phyloP scores from a whole-genome alignment of 1,284 basidiomycete species.

The Meira nashicola region DNA sequence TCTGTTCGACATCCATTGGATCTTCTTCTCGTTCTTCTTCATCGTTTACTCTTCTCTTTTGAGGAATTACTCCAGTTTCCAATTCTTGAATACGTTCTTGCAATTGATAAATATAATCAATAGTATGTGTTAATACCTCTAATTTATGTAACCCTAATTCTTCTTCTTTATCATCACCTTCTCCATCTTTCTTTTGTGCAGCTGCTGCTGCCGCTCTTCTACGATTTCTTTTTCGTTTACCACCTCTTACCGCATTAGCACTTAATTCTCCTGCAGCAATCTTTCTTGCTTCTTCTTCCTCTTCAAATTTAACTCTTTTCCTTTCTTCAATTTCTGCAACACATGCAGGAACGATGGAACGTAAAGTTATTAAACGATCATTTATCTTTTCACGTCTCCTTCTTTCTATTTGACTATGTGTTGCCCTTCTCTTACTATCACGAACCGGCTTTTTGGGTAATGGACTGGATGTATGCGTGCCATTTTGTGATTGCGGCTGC shows the following conservation, averaged over 20 bases:
- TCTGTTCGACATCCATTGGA: constrained; percentile 4
- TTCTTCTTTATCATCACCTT: constrained; percentile 30
- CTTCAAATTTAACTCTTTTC: constrained; percentile 27
- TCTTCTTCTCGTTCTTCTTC: constrained; percentile 18
- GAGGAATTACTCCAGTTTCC: constrained; percentile 27
- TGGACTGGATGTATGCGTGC: neutral
- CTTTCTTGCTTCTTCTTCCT: constrained; percentile 26
- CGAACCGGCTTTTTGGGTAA: constrained; percentile 21
- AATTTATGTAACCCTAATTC: constrained; percentile 44
- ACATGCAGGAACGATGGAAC: constrained; percentile 22
- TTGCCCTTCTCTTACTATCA: constrained; percentile 39
- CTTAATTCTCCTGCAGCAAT: constrained; percentile 7
- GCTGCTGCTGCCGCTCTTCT: constrained; percentile 22
- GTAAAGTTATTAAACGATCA: constrained; percentile 20
- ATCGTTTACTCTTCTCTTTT: constrained; percentile 19
- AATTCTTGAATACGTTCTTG: constrained; percentile 34
- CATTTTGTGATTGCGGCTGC: neutral
- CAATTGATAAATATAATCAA: constrained; percentile 46
- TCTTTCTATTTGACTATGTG: constrained; percentile 25
- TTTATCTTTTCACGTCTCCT: constrained; percentile 25
- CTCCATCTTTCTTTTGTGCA: constrained; percentile 16
- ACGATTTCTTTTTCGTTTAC: constrained; percentile 38
- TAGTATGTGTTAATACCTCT: constrained; percentile 43
- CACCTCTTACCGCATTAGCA: constrained; percentile 25
- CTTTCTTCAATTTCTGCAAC: constrained; percentile 36